Evolutionary conservation across 2,329 filamentous ascomycete species (phyloP).

Genomic region (Colletotrichum australisinense): DNA sequence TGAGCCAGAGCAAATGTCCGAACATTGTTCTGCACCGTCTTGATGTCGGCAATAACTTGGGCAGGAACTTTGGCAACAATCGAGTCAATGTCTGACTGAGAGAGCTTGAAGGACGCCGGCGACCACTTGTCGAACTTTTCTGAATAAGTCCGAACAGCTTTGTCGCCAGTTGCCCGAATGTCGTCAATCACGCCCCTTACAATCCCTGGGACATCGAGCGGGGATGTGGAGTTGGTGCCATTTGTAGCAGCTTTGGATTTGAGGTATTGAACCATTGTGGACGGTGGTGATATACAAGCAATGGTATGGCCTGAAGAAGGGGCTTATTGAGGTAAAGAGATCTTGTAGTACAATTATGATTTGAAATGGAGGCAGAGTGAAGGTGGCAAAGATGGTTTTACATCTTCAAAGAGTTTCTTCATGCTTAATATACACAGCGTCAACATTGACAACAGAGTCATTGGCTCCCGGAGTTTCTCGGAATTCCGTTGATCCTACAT

Average conservation of each 20-base stretch:
- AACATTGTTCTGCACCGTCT: not conserved
- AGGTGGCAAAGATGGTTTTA: accelerated
- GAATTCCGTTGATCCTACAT: not conserved
- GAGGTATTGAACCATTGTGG: not conserved
- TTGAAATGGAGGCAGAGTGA: not conserved
- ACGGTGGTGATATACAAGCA: not conserved
- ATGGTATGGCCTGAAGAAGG: not conserved
- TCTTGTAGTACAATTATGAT: not conserved
- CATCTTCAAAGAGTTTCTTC: not conserved
- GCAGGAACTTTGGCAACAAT: not conserved
- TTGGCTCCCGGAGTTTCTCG: not conserved
- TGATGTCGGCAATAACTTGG: not conserved
- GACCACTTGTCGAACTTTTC: not conserved
- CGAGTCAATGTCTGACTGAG: not conserved
- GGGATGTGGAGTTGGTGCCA: not conserved
- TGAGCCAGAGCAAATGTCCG: not conserved
- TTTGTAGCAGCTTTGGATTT: not conserved
- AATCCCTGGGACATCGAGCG: not conserved
- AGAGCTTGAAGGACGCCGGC: not conserved
- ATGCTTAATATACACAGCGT: not conserved
- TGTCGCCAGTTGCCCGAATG: not conserved
- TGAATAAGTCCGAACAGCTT: not conserved
- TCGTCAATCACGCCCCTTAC: not conserved
- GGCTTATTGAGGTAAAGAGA: not conserved
- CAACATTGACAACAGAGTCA: not conserved